These are phyloP conservation scores for Plectranthus barbatus DNA, from an alignment of 257 asterid species.

Conservation along the genomic window DNA sequence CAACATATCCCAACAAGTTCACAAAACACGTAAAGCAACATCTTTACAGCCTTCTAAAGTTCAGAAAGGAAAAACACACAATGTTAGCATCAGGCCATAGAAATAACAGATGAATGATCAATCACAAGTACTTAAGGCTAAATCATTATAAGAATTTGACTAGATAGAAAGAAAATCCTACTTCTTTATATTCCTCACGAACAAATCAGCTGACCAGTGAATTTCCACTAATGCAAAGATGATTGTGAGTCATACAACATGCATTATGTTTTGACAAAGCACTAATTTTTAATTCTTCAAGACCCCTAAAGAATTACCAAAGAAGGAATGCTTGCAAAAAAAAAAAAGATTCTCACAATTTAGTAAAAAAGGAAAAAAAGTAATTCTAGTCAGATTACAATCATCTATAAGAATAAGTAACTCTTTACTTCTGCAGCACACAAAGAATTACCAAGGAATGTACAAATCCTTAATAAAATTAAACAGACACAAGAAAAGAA, in stretches of 20 bases:
- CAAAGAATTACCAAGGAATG: neutral
- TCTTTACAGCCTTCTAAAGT: neutral
- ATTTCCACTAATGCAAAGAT: neutral
- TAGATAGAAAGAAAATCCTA: neutral
- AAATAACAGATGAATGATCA: neutral
- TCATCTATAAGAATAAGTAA: neutral
- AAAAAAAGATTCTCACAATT: constrained; percentile 1
- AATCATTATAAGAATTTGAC: neutral
- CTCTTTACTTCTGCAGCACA: neutral
- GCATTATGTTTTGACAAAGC: neutral
- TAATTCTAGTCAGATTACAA: neutral
- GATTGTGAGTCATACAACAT: neutral
- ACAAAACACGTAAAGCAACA: neutral
- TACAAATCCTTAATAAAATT: neutral
- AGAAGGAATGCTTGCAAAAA: constrained; percentile 11
- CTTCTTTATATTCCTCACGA: neutral
- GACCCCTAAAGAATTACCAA: neutral
- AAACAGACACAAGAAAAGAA: neutral
- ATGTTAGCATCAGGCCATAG: neutral
- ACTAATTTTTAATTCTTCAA: neutral
- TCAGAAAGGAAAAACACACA: neutral
- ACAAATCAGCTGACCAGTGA: neutral
- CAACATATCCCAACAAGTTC: constrained; percentile 1
- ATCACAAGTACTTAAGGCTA: constrained; percentile 1
- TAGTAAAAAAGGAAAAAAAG: neutral